Evolutionary conservation across 768 basidiomycete genomes (phyloP), one percentile per base, ranked within the genome.

Genomic region (Mycena indigotica): DNA sequence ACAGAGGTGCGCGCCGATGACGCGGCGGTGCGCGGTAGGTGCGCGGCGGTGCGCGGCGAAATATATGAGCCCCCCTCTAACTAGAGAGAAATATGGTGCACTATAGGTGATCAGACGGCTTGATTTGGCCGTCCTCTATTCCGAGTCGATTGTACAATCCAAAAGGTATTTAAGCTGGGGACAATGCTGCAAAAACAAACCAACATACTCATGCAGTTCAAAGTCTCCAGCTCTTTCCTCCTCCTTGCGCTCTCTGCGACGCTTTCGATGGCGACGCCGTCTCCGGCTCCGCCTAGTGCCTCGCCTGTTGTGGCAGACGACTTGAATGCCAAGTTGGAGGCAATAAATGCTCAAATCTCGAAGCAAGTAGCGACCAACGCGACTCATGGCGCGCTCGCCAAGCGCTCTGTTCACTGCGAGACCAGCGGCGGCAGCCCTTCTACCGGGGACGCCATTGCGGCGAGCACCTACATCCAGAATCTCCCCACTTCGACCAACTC

Each of bases 331-430:
- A 35, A 35, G 32, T 17, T 35, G 32, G 32, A 35, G 32, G 32
- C 32, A 8, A 35, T 35, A 8, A 35, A 35, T 17, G 32, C 32
- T 8, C 10, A 35, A 35, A 35, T 35, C 32, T 8, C 17, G 8
- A 17, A 8, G 10, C 8, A 35, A 8, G 8, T 17, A 8, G 17
- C 8, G 10, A 8, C 32, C 32, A 35, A 40, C 38, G n/a, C 26
- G 51, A 39, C 51, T 12, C 38, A 28, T 32, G 35, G 28, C 25
- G 28, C 41, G 17, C 41, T 55, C n/a, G 28, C 30, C 19, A 55
- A 55, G 45, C 54, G 54, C 45, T 55, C 54, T 16, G 45, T 55
- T n/a, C 29, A 48, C 41, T 55, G 54, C 54, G 28, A 55, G 46
- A 55, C 54, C 23, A 55, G 54, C 29, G 45, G 41, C 21, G 54